These are phyloP conservation scores for Strigomonas culicis DNA, from an alignment of 208 protist genomes.

Conservation along the genomic window DNA sequence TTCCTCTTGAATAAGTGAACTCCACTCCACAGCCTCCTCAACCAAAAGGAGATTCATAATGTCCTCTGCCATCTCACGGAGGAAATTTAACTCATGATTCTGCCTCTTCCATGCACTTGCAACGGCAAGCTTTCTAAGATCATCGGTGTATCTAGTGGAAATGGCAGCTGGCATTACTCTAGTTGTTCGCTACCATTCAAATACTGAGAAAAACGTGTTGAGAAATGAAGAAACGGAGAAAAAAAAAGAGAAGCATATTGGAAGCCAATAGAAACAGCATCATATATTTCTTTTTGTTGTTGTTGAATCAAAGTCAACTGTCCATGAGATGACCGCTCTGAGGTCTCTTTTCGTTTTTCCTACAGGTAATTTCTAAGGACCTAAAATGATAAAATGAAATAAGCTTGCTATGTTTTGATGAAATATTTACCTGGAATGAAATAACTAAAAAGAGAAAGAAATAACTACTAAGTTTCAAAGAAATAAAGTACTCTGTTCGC, in stretches of 20 bases:
- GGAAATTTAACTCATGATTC: not conserved
- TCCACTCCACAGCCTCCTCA: conserved; percentile 1
- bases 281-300: too few relatives aligned
- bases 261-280: not conserved
- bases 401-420: conserved; percentile 10
- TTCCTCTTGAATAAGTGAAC: not conserved
- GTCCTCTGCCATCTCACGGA: not conserved
- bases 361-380: conserved; percentile 3
- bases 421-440: conserved; percentile 11
- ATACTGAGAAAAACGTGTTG: not conserved
- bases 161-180: too few relatives aligned
- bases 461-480: conserved; percentile 15
- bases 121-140: too few relatives aligned
- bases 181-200: too few relatives aligned
- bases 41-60: not conserved
- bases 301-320: too few relatives aligned
- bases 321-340: too few relatives aligned
- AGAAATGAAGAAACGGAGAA: not conserved
- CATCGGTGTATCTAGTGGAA: too few relatives aligned
- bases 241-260: conserved; percentile 5
- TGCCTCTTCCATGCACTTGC: not conserved
- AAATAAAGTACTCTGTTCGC: too few relatives aligned
- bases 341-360: conserved; percentile 14
- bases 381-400: conserved; percentile 12
- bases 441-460: conserved; percentile 17